Base-by-base conservation (phyloP, 169 alveolate genomes). In the Eimeria maxima region DNA sequence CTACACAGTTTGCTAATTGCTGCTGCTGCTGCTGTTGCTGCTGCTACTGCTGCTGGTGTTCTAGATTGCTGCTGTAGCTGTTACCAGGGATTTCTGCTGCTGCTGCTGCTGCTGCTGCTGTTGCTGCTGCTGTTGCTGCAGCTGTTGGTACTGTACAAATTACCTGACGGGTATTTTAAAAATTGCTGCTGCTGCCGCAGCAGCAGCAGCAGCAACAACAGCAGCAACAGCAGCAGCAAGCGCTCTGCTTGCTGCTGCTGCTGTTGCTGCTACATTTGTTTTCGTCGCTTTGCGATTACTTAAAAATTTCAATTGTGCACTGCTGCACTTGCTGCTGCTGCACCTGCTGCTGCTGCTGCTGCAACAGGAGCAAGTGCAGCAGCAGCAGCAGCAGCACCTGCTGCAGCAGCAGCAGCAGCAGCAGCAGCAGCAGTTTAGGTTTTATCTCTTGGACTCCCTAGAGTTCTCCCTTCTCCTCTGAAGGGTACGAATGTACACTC, bases 21-120 rank as follows among this genome's bases (percentile, higher is more conserved):
- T 74, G 87, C 87, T 74, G 57, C 57, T 74, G 87, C 87, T 74
- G 87, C 55, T 74, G 57, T 20, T 74, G 87, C 87, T 74, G 87
- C 87, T 38, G 47, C 33, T 38, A 45, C 38, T 10, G 87, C 18
- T 74, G n/a, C 87, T 33, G 87, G 7, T 38, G 60, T 8, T 74
- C 63, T 60, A 13, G 87, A 60, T 60, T 74, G 87, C 57, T 74
- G 87, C 87, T 74, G 44, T 6, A 69, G n/a, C 22, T 8, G 6
- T 3, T 18, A 57, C 16, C 67, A 13, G 22, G n/a, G 7, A 3
- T 24, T 57, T 3, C 3, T 14, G 67, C 47, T 69, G 87, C 47
- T 74, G 57, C 87, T 74, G 87, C 47, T 74, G 60, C 22, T 74
- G 63, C 87, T 33, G 87, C 63, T 74, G 55, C 87, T 74, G 55